phyloP scores from a whole-genome alignment of 2,329 filamentous ascomycete species.

The Verticillium longisporum region DNA sequence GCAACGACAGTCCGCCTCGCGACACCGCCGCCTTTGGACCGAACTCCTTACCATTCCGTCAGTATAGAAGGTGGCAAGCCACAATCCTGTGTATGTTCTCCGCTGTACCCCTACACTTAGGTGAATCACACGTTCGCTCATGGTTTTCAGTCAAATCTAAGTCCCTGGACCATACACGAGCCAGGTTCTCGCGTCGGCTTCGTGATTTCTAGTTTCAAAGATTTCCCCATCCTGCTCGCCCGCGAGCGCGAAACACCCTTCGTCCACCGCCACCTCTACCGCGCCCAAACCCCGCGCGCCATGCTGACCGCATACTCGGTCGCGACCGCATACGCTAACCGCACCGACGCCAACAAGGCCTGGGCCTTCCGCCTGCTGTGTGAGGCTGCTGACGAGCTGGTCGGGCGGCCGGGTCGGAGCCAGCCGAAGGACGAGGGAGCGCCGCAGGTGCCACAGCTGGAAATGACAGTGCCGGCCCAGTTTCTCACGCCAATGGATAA shows the following conservation, averaged over 20 bases:
- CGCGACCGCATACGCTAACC: conserved; percentile 28
- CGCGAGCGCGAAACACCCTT: conserved; percentile 30
- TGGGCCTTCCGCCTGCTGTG: conserved; percentile 31
- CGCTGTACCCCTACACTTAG: background rate
- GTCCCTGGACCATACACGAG: conserved; percentile 24
- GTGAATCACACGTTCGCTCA: background rate
- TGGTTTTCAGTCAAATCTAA: background rate
- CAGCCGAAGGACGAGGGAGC: conserved; percentile 6
- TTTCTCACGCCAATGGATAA: conserved; percentile 24
- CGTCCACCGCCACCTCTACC: conserved; percentile 35
- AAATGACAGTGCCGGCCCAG: background rate
- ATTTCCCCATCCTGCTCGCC: conserved; percentile 26
- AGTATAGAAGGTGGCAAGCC: background rate
- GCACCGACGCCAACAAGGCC: conserved; percentile 27
- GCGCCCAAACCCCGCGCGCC: conserved; percentile 27
- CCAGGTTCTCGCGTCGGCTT: conserved; percentile 25
- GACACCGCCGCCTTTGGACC: background rate
- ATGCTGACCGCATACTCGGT: conserved; percentile 33
- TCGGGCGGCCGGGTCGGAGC: conserved; percentile 22
- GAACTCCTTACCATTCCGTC: background rate
- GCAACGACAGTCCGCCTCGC: background rate
- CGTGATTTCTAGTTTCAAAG: conserved; percentile 22
- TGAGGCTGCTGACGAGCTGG: conserved; percentile 28
- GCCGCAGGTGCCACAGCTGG: background rate
- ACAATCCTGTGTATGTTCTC: background rate